A percentile compares a stretch with the other conserved stretches of the same genome.
Evolutionary conservation across 176 grass and related monocot genomes (phyloP).

Genomic region (Chloris gayana): DNA sequence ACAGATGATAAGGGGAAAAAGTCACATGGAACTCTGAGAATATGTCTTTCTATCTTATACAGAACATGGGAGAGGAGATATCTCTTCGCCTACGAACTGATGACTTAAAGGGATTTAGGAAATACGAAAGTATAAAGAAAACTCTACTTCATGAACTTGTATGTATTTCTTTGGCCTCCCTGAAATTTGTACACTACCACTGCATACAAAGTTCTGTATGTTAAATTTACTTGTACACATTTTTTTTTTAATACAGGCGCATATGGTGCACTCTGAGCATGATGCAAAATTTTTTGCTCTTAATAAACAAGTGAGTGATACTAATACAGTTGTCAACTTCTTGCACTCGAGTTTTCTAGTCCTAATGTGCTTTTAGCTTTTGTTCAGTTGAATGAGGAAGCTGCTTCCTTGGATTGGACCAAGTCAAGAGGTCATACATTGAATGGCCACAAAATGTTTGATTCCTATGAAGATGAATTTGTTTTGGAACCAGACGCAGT

Average conservation of each 20-base stretch:
- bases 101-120: slow-evolving; percentile 95
- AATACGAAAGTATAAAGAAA: slow-evolving; percentile 93
- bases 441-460: slow-evolving; percentile 57
- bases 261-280: slow-evolving; percentile 96
- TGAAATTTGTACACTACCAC: not conserved
- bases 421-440: slow-evolving; percentile 85
- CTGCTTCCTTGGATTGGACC: slow-evolving; percentile 78
- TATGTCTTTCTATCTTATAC: slow-evolving; percentile 32
- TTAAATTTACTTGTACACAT: slow-evolving; percentile 21
- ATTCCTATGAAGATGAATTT: slow-evolving; percentile 73
- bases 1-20: not conserved
- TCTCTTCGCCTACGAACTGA: slow-evolving; percentile 91
- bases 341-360: slow-evolving; percentile 19
- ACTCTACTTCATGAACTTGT: slow-evolving; percentile 98
- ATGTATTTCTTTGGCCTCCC: slow-evolving; percentile 24
- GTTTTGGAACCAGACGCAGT: slow-evolving; percentile 37
- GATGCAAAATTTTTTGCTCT: slow-evolving; percentile 92
- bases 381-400: slow-evolving; percentile 91
- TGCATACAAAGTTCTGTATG: not conserved
- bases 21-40: slow-evolving; percentile 14
- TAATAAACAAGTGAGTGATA: slow-evolving; percentile 77
- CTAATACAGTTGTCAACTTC: not conserved
- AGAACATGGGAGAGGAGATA: slow-evolving; percentile 97
- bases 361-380: slow-evolving; percentile 19
- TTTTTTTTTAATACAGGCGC: slow-evolving; percentile 63